Conservation (phyloP, 2,329 filamentous ascomycete species). For the Aspergillus novoparasiticus region DNA sequence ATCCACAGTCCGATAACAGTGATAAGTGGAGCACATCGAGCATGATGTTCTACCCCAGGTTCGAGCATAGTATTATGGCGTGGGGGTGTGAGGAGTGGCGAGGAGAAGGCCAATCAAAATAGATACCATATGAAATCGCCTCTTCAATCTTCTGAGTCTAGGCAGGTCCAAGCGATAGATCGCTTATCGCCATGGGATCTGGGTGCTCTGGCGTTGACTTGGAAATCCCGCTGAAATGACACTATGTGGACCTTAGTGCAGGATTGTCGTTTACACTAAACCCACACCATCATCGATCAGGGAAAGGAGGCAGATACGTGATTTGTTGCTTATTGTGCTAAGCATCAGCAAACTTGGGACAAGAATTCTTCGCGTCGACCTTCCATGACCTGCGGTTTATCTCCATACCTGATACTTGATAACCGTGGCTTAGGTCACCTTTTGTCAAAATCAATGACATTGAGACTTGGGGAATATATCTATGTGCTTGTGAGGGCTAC, state of each 20-base stretch:
- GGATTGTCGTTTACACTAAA: background rate
- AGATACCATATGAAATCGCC: background rate
- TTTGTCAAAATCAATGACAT: background rate
- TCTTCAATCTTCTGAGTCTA: background rate
- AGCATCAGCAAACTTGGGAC: background rate
- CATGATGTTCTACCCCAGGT: background rate
- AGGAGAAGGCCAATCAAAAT: background rate
- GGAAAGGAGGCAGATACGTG: background rate
- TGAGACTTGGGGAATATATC: background rate
- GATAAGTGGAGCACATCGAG: background rate
- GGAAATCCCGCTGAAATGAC: background rate
- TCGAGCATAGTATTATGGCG: background rate
- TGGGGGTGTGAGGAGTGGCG: no score
- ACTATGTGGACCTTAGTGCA: background rate
- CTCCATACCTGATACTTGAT: background rate
- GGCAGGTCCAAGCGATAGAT: background rate
- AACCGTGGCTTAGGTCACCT: background rate
- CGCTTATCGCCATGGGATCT: background rate
- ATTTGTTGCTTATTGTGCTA: conserved; percentile 1
- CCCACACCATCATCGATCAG: background rate
- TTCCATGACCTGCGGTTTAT: background rate
- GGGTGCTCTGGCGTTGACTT: background rate
- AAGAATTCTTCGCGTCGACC: background rate
- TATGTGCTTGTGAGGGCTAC: background rate
- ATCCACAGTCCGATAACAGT: background rate